A percentile compares a stretch with the other conserved stretches of the same genome.
These are phyloP conservation scores for Sporothrix brunneoviolacea DNA, from an alignment of 2,329 filamentous ascomycete species.

Conservation along the genomic window DNA sequence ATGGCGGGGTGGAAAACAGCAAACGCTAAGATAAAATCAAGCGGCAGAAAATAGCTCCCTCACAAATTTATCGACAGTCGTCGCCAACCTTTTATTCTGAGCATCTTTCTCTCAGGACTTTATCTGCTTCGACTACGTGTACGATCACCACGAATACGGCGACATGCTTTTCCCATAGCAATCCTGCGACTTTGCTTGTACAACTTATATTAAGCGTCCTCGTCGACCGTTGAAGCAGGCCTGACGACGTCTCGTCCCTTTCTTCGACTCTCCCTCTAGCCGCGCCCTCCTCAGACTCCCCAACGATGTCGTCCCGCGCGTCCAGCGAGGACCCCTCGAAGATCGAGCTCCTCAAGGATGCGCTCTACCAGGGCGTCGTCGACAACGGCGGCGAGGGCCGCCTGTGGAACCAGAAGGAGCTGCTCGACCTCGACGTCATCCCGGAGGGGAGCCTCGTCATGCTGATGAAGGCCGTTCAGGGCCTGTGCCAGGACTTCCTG, in stretches of 20 bases:
- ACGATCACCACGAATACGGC: too few relatives aligned
- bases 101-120: not conserved
- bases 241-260: too few relatives aligned
- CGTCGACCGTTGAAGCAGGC: too few relatives aligned
- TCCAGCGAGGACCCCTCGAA: constrained; percentile 31
- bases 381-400: constrained; percentile 41
- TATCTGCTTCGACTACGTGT: not conserved
- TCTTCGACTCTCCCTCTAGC: too few relatives aligned
- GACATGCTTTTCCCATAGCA: too few relatives aligned
- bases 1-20: constrained; percentile 7
- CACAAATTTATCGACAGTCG: not conserved
- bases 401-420: constrained; percentile 52
- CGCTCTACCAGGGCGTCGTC: constrained; percentile 50
- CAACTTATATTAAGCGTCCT: too few relatives aligned
- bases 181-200: too few relatives aligned
- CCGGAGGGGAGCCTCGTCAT: constrained; percentile 49
- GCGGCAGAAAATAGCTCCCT: constrained; percentile 11
- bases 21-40: not conserved
- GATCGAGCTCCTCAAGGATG: constrained; percentile 46
- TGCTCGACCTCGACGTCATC: constrained; percentile 51
- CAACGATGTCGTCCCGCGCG: constrained; percentile 18
- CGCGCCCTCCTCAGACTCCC: too few relatives aligned
- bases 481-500: constrained; percentile 53
- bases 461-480: constrained; percentile 50
- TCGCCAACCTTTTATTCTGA: not conserved